Evolutionary conservation across 345 rosid genomes (phyloP).

Genomic region (Triadica sebifera): DNA sequence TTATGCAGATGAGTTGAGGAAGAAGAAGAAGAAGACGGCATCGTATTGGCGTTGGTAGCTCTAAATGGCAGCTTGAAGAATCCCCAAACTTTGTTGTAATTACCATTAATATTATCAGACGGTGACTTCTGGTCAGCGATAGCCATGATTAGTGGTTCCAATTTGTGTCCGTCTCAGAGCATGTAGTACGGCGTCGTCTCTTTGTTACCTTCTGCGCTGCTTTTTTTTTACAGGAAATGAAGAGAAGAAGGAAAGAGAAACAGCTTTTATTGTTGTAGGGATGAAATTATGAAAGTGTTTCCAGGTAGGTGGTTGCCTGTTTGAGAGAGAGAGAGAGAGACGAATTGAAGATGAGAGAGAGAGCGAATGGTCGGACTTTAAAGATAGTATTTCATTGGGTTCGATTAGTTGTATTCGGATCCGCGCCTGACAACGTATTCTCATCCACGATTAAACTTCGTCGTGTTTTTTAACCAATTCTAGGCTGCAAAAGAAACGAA

Average conservation of each 20-base stretch:
- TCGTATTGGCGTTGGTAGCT: constrained; percentile 26
- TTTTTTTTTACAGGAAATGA: neutral
- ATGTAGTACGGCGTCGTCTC: constrained; percentile 19
- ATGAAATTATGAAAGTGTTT: no score
- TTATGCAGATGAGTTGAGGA: constrained; percentile 24
- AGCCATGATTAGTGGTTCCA: constrained; percentile 42
- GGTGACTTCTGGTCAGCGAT: constrained; percentile 56
- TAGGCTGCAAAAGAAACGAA: no score
- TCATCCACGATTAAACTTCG: neutral
- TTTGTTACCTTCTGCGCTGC: neutral
- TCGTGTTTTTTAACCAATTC: no score
- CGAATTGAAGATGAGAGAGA: constrained; percentile 3
- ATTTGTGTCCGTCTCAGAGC: constrained; percentile 9
- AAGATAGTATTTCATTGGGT: constrained; percentile 25
- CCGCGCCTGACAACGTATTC: constrained; percentile 18
- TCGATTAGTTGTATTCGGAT: constrained; percentile 35
- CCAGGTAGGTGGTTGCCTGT: neutral
- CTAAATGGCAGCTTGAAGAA: constrained; percentile 82
- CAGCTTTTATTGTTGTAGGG: neutral
- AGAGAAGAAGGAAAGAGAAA: neutral
- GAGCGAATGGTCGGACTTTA: constrained; percentile 35
- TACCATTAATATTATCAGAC: constrained; percentile 32
- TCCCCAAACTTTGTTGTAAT: constrained; percentile 58
- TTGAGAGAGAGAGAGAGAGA: neutral
- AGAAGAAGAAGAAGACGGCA: constrained; percentile 50